Evolutionary conservation across 352 stramenopile genomes (phyloP).

Genomic region (Globisporangium nunn): DNA sequence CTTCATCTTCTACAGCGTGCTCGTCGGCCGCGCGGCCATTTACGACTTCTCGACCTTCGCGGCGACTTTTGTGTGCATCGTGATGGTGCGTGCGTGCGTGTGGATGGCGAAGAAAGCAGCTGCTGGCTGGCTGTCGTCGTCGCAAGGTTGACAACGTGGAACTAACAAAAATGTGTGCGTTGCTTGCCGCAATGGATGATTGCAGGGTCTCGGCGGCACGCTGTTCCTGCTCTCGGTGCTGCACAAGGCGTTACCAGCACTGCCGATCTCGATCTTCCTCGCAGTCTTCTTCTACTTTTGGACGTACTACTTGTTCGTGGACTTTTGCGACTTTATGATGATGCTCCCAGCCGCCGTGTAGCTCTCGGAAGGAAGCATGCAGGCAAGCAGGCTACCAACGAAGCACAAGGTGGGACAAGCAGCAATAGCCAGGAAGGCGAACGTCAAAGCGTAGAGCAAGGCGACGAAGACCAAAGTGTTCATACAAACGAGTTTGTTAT

Average conservation of each 20-base stretch:
- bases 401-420: too few relatives aligned
- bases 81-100: slow-evolving; percentile 72
- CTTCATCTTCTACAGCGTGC: slow-evolving; percentile 99
- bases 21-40: slow-evolving; percentile 93
- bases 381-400: too few relatives aligned
- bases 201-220: slow-evolving; percentile 88
- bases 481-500: too few relatives aligned
- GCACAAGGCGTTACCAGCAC: slow-evolving; percentile 90
- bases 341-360: slow-evolving; percentile 47
- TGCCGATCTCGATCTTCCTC: slow-evolving; percentile 93
- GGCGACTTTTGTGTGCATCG: slow-evolving; percentile 89
- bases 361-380: not conserved
- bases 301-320: slow-evolving; percentile 76
- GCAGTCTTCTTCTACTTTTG: slow-evolving; percentile 80
- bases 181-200: not conserved
- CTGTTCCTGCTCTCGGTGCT: slow-evolving; percentile 93
- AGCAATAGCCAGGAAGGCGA: too few relatives aligned
- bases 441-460: too few relatives aligned
- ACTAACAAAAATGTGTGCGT: not conserved
- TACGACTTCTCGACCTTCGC: slow-evolving; percentile 95
- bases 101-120: not conserved
- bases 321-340: slow-evolving; percentile 82
- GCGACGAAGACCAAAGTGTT: too few relatives aligned
- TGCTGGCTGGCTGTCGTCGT: not conserved
- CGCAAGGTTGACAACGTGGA: too few relatives aligned